Conservation (phyloP, 768 basidiomycete species). For the Phylloporus arenicola region DNA sequence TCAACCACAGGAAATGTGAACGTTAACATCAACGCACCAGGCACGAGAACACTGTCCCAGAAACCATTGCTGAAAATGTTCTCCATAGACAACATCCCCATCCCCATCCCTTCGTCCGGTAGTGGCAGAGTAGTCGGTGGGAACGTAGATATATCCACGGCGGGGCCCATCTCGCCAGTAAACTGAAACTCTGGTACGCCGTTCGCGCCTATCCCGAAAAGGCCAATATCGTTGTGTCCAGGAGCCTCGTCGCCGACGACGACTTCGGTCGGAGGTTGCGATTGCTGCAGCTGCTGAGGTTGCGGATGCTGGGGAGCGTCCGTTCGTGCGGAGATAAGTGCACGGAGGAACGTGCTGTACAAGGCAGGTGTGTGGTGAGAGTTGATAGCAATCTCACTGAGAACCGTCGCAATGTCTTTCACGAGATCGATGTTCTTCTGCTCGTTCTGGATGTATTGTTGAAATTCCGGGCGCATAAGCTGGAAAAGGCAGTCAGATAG, state of each 20-base stretch:
- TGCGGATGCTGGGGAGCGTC: conserved; percentile 28
- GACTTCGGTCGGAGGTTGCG: conserved; percentile 17
- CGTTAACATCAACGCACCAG: conserved; percentile 47
- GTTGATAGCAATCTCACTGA: conserved; percentile 75
- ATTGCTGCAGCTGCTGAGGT: conserved; percentile 9
- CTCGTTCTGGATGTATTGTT: conserved; percentile 68
- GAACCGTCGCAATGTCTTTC: conserved; percentile 73
- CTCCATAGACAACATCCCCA: conserved; percentile 69
- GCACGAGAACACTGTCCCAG: conserved; percentile 86
- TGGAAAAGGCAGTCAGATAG: conserved; percentile 29
- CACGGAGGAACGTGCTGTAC: conserved; percentile 78
- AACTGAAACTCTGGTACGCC: conserved; percentile 56
- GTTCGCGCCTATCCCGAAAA: conserved; percentile 23
- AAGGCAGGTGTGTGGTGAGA: conserved; percentile 84
- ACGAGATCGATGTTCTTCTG: conserved; percentile 64
- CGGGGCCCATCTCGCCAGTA: conserved; percentile 80
- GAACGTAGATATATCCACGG: conserved; percentile 76
- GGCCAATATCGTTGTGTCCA: conserved; percentile 26
- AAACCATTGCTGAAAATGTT: conserved; percentile 73
- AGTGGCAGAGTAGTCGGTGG: conserved; percentile 76
- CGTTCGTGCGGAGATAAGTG: conserved; percentile 56
- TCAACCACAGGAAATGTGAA: conserved; percentile 1
- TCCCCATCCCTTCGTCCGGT: conserved; percentile 37
- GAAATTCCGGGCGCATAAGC: conserved; percentile 83
- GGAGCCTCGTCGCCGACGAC: conserved; percentile 15